Conservation (phyloP, 1,139 yeast species). For the Meyerozyma guilliermondii region DNA sequence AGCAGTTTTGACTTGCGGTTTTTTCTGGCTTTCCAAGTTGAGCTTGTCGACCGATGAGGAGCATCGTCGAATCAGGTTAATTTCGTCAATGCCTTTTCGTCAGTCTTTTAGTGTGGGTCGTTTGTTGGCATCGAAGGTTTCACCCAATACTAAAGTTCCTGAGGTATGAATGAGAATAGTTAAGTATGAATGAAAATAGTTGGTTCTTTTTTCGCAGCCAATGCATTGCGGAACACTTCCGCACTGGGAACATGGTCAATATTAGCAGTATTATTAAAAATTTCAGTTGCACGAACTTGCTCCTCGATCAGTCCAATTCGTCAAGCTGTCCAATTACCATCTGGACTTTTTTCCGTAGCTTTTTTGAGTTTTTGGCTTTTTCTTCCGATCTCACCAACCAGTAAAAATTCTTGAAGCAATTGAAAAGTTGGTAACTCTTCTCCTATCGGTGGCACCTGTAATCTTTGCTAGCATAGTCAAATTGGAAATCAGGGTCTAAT, state of each 20-base stretch:
- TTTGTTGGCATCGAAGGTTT: slow-evolving; percentile 17
- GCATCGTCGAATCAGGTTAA: slow-evolving; percentile 23
- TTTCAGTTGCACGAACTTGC: slow-evolving; percentile 19
- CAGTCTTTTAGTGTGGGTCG: slow-evolving; percentile 21
- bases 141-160: slow-evolving; percentile 32
- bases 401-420: slow-evolving; percentile 13
- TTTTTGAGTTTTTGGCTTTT: slow-evolving; percentile 17
- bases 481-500: not conserved
- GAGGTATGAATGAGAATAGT: slow-evolving; percentile 37
- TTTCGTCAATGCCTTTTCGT: slow-evolving; percentile 23
- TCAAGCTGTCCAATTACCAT: slow-evolving; percentile 21
- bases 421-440: slow-evolving; percentile 22
- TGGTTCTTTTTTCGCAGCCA: slow-evolving; percentile 13
- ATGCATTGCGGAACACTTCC: slow-evolving; percentile 16
- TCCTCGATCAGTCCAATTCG: slow-evolving; percentile 16
- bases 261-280: slow-evolving; percentile 34
- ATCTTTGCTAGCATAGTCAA: slow-evolving; percentile 8
- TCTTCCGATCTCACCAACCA: slow-evolving; percentile 21
- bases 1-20: slow-evolving; percentile 18
- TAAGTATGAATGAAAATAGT: too few relatives aligned
- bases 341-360: slow-evolving; percentile 14
- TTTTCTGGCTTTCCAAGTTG: slow-evolving; percentile 22
- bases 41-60: slow-evolving; percentile 33
- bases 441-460: slow-evolving; percentile 35
- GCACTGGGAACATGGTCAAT: slow-evolving; percentile 31